A percentile compares a stretch with the other conserved stretches of the same genome.
Conservation (phyloP, 2,329 filamentous ascomycete species). For the Pezicula radicicola region DNA sequence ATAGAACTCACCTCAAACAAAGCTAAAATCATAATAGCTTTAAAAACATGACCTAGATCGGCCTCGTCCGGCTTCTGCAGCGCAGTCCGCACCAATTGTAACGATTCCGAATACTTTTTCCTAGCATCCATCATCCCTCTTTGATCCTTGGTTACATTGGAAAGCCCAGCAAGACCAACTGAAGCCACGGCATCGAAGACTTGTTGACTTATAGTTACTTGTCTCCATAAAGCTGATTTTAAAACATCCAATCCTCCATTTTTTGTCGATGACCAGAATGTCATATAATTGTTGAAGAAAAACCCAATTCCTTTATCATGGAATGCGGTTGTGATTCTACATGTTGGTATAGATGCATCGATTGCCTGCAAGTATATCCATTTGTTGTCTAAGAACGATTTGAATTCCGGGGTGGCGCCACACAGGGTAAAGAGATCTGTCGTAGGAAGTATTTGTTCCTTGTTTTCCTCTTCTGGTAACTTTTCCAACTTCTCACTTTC, state of each 20-base stretch:
- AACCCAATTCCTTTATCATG: conserved; percentile 17
- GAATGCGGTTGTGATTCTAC: not conserved
- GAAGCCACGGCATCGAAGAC: conserved; percentile 47
- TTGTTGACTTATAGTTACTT: conserved; percentile 36
- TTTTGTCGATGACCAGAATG: not conserved
- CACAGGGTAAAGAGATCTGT: not conserved
- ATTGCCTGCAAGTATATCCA: not conserved
- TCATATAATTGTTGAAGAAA: conserved; percentile 20
- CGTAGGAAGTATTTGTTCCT: not conserved
- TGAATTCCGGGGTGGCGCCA: not conserved
- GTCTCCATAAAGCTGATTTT: conserved; percentile 4
- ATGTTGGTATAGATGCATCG: not conserved
- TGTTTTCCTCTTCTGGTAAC: not conserved
- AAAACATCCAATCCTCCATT: conserved; percentile 19
- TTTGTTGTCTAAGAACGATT: not conserved
- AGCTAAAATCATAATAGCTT: conserved; percentile 48
- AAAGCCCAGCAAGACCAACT: conserved; percentile 49
- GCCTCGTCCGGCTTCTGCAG: conserved; percentile 40
- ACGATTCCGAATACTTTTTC: conserved; percentile 46
- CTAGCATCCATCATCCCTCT: conserved; percentile 44
- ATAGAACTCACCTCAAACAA: conserved; percentile 40
- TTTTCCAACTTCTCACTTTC: too few relatives aligned
- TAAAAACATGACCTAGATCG: conserved; percentile 48
- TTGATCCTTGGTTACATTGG: conserved; percentile 32
- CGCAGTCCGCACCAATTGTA: conserved; percentile 44